Conservation (phyloP, 352 stramenopile genomes). For the Phytopythium chamaehyphon region DNA sequence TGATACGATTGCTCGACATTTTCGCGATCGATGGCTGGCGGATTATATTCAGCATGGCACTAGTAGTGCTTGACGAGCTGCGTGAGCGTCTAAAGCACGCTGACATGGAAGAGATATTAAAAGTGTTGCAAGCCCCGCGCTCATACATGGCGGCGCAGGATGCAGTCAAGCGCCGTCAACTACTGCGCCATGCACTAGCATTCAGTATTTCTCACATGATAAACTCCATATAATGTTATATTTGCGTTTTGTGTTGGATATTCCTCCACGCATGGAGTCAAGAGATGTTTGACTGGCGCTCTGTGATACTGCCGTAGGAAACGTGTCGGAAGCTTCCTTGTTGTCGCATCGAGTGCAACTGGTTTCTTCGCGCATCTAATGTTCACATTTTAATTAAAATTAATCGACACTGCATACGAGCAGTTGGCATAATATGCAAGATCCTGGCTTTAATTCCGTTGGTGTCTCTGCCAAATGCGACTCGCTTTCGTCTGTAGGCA, state of each 20-base stretch:
- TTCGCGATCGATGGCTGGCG: slow-evolving; percentile 81
- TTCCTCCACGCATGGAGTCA: neutral
- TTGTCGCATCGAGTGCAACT: too few relatives aligned
- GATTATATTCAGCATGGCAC: slow-evolving; percentile 71
- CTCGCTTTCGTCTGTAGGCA: neutral
- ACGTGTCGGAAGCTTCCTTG: too few relatives aligned
- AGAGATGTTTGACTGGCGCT: too few relatives aligned
- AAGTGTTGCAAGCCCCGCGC: slow-evolving; percentile 59
- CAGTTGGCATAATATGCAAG: slow-evolving; percentile 5
- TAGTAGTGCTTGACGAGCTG: slow-evolving; percentile 76
- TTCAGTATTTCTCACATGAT: slow-evolving; percentile 61
- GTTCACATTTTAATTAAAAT: too few relatives aligned
- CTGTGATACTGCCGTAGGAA: too few relatives aligned
- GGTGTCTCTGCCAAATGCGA: neutral
- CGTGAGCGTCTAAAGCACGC: slow-evolving; percentile 38
- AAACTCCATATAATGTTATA: slow-evolving; percentile 45
- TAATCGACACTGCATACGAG: slow-evolving; percentile 1
- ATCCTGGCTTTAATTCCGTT: neutral
- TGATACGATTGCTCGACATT: slow-evolving; percentile 67
- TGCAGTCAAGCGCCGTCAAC: slow-evolving; percentile 30
- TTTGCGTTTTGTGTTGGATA: too few relatives aligned
- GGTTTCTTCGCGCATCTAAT: slow-evolving; percentile 6
- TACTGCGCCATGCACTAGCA: slow-evolving; percentile 53
- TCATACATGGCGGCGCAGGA: slow-evolving; percentile 46
- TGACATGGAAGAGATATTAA: slow-evolving; percentile 69